Base-by-base conservation (phyloP, 2,329 filamentous ascomycete genomes). In the Apiospora arundinis region DNA sequence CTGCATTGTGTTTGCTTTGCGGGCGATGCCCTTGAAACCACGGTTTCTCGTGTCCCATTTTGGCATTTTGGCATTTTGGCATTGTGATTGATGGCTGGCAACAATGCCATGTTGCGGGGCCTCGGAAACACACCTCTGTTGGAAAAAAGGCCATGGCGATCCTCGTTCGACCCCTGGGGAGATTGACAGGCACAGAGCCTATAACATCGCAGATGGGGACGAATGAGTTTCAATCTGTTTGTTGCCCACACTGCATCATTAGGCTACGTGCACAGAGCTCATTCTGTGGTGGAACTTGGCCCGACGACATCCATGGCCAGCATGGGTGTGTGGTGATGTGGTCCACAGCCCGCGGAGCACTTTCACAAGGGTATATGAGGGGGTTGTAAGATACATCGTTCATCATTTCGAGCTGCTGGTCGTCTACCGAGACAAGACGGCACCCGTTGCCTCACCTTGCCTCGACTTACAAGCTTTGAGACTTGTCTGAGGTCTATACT, bases 71-170 rank as follows among this genome's bases (percentile, higher is more conserved):
- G n/a, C 28, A 63, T 63, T 37, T 11, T 63, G 32, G 56, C 32
- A 63, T 63, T 63, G 56, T 40, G 56, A 63, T 60, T 60, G 52
- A 37, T 56, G 25, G 25, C 25, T 28, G 56, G 56, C 56, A 7
- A 63, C 28, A 63, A 63, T 63, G 56, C 56, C 56, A 63, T 63
- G 56, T n/a, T 63, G 56, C 56, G 32, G 56, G 32, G n/a, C 56
- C n/a, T 63, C 56, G 56, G 56, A n/a, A 63, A 63, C 32, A 40
- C 56, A 40, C 56, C 56, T 63, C 5, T 37, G 28, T 40, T 63
- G 32, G 56, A 32, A 63, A 40, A 40, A 40, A n/a, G 32, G 18
- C 56, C 28, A 63, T 63, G 32, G 32, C 56, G 32, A 63, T 63
- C 56, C 56, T 63, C 21, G 56, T 63, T 21, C 56, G 56, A n/a